Base-by-base conservation (phyloP, 2,329 filamentous ascomycete genomes). In the Colletotrichum euphorbiae region DNA sequence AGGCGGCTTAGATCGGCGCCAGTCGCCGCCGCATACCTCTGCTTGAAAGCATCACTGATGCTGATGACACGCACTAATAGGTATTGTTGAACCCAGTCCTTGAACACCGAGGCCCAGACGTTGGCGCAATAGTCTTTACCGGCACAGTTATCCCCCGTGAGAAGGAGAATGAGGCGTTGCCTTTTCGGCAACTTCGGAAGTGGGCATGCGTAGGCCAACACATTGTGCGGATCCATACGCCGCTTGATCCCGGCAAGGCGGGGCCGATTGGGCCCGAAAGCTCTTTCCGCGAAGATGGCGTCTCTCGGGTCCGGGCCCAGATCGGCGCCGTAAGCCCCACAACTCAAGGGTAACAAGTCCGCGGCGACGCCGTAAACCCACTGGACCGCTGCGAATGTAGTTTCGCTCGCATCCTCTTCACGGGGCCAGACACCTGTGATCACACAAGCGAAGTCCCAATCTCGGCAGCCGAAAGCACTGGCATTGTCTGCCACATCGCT, bases 371-470 rank as follows among this genome's bases (percentile, higher is more conserved):
- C 69, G 73, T 90, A 90, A 17, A 90, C 88, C 88, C 89, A 91
- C 4, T 73, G 62, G 3, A 85, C 73, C 2, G 76, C 79, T 62
- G 73, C 73, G 69, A 67, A 77, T 69, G 83, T 79, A 11, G 70
- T 43, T 51, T 78, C 75, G 0, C 80, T 84, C 48, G 74, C 80
- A 70, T 89, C 85, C 75, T 85, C 74, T 9, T 84, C 79, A 15
- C 87, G 84, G 2, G 80, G 79, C 88, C 88, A 91, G 65, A 89
- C 83, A 28, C 86, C 88, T 5, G 88, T 90, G 46, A 91, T 73
- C 4, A 90, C 85, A 71, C 88, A 91, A 51, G 88, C 88, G 77
- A 85, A 90, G 36, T 86, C 81, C 88, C 88, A 91, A 74, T 87
- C 81, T 76, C 88, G 85, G 78, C 84, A 89, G 50, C 89, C 87